Conservation (phyloP, 257 asterid genomes). For the Ehretia macrophylla region DNA sequence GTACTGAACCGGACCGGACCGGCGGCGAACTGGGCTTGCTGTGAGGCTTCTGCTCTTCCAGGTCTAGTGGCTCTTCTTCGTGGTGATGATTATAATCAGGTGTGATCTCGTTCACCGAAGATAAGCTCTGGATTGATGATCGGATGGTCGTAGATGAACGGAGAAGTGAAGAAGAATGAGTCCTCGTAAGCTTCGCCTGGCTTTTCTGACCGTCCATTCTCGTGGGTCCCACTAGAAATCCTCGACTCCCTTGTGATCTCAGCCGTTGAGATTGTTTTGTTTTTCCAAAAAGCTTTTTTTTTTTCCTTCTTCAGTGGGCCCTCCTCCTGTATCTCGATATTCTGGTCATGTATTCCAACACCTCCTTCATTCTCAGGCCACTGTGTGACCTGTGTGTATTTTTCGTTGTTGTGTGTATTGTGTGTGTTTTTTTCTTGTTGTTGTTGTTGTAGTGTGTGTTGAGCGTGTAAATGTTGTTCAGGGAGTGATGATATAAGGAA, state of each 20-base stretch:
- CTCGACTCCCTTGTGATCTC: not conserved
- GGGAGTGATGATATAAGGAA: not conserved
- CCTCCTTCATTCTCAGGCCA: conserved; percentile 56
- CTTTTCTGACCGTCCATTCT: conserved; percentile 77
- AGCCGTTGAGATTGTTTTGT: conserved; percentile 10
- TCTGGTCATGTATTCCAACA: conserved; percentile 35
- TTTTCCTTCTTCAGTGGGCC: conserved; percentile 17
- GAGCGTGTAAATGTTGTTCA: not conserved
- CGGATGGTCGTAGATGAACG: conserved; percentile 81
- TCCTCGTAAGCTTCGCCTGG: conserved; percentile 73
- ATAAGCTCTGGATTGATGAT: conserved; percentile 76
- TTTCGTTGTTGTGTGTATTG: conserved; percentile 13
- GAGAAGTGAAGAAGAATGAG: conserved; percentile 88
- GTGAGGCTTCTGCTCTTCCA: conserved; percentile 96
- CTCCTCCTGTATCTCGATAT: conserved; percentile 47
- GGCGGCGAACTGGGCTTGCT: conserved; percentile 33
- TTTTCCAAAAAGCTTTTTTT: no score
- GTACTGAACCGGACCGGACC: conserved; percentile 24
- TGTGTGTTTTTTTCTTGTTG: no score
- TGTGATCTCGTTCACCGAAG: conserved; percentile 64
- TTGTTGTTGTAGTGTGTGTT: no score
- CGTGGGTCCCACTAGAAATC: conserved; percentile 4
- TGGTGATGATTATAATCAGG: conserved; percentile 23
- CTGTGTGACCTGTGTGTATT: conserved; percentile 26
- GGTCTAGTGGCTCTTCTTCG: conserved; percentile 37